A percentile compares a stretch with the other conserved stretches of the same genome.
phyloP scores from a whole-genome alignment of 768 basidiomycete genomes.

The Dioszegia crocea region DNA sequence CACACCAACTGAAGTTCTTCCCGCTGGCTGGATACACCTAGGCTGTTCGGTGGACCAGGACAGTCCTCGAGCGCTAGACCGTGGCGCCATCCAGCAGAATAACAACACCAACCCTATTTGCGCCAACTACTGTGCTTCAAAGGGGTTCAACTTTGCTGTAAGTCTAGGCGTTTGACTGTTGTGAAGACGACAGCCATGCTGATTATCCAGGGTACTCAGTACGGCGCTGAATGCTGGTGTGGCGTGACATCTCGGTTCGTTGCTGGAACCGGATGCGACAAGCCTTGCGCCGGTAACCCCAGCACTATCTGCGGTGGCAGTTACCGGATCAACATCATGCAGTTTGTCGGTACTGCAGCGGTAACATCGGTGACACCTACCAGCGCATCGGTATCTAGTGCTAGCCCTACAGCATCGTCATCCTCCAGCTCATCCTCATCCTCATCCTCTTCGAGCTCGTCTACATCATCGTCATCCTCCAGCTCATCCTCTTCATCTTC shows the following conservation, averaged over 20 bases:
- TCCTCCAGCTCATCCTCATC: not conserved
- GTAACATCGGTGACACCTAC: not conserved
- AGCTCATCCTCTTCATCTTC: no score
- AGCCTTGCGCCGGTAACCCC: slow-evolving; percentile 23
- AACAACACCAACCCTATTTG: slow-evolving; percentile 7
- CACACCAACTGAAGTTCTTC: slow-evolving; percentile 11
- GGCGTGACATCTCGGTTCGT: slow-evolving; percentile 1
- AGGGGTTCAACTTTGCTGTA: not conserved
- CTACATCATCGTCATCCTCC: no score
- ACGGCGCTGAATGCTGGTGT: slow-evolving; percentile 27
- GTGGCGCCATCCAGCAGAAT: slow-evolving; percentile 5
- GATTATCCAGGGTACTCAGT: slow-evolving; percentile 2
- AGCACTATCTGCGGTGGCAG: slow-evolving; percentile 20
- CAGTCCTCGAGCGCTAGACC: slow-evolving; percentile 27
- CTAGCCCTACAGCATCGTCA: not conserved
- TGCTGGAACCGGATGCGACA: slow-evolving; percentile 15
- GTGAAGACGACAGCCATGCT: not conserved
- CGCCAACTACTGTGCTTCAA: slow-evolving; percentile 2
- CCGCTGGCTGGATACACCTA: slow-evolving; percentile 17
- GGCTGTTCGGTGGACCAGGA: slow-evolving; percentile 29
- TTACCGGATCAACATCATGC: slow-evolving; percentile 3
- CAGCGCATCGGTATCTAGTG: not conserved
- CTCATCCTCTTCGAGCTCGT: slow-evolving; percentile 1
- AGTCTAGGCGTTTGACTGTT: not conserved
- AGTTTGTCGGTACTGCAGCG: not conserved